phyloP scores from a whole-genome alignment of 352 stramenopile genomes.

The Globisporangium canariense region DNA sequence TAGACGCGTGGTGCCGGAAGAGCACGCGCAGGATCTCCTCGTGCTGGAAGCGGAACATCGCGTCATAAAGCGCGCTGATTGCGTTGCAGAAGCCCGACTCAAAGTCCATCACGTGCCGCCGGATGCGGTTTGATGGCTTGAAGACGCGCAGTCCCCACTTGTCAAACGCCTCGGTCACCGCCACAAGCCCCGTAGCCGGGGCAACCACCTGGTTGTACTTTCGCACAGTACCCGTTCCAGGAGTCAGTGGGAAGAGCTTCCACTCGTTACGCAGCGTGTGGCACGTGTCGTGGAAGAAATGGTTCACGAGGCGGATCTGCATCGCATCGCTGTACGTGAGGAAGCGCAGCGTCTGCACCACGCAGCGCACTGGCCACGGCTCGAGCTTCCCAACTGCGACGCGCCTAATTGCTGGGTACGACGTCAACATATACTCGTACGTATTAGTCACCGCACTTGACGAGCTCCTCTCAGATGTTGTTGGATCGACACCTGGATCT shows the following conservation, averaged over 20 bases:
- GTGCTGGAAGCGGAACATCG: slow-evolving; percentile 54
- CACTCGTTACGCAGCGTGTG: slow-evolving; percentile 44
- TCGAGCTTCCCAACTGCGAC: slow-evolving; percentile 28
- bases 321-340: slow-evolving; percentile 52
- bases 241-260: slow-evolving; percentile 39
- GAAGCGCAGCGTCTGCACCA: slow-evolving; percentile 29
- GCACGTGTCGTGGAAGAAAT: slow-evolving; percentile 36
- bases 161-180: slow-evolving; percentile 47
- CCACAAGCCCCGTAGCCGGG: slow-evolving; percentile 37
- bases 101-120: slow-evolving; percentile 58
- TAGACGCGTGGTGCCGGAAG: slow-evolving; percentile 31
- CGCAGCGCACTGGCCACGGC: slow-evolving; percentile 21
- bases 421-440: slow-evolving; percentile 15
- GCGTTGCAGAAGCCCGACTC: slow-evolving; percentile 44
- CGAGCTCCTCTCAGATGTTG: background rate
- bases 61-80: slow-evolving; percentile 43
- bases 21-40: slow-evolving; percentile 36
- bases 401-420: slow-evolving; percentile 25
- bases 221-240: slow-evolving; percentile 24
- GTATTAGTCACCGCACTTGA: background rate
- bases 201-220: slow-evolving; percentile 38
- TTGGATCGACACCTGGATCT: background rate
- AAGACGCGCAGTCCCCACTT: slow-evolving; percentile 55
- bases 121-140: slow-evolving; percentile 37
- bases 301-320: slow-evolving; percentile 34